Evolutionary conservation across 2,329 filamentous ascomycete genomes (phyloP).

Genomic region (Paradendryphiella salina): DNA sequence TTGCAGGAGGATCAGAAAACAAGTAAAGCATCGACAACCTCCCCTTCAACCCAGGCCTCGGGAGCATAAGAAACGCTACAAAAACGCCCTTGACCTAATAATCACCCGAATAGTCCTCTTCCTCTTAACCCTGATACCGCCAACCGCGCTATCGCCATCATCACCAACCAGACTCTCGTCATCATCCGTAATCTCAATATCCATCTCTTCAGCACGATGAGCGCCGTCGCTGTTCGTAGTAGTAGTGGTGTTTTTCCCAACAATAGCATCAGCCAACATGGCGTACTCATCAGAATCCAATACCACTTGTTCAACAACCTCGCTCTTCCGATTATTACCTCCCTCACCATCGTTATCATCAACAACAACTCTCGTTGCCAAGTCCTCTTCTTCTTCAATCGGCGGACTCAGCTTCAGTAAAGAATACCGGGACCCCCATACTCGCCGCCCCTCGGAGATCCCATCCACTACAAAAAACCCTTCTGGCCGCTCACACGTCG

Average conservation of each 20-base stretch:
- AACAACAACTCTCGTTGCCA: constrained; percentile 18
- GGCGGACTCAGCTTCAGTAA: constrained; percentile 34
- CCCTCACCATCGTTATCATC: neutral
- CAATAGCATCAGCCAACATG: constrained; percentile 1
- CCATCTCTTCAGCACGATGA: constrained; percentile 20
- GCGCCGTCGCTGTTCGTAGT: neutral
- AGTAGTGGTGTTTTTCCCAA: neutral
- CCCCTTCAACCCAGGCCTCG: neutral
- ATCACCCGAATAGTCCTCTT: constrained; percentile 38
- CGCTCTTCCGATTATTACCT: neutral
- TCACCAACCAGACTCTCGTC: constrained; percentile 22
- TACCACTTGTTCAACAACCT: constrained; percentile 14
- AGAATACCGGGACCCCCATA: constrained; percentile 36
- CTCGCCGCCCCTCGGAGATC: constrained; percentile 36
- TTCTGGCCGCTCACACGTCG: constrained; percentile 53
- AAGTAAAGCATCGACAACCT: neutral
- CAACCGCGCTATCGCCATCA: constrained; percentile 16
- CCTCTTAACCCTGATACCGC: constrained; percentile 33
- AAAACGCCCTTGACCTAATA: constrained; percentile 44
- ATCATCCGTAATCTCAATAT: constrained; percentile 28
- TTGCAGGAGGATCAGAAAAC: neutral
- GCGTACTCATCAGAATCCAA: constrained; percentile 15
- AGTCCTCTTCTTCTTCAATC: constrained; percentile 35
- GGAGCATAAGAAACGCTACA: constrained; percentile 19
- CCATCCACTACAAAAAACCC: constrained; percentile 55